Conservation (phyloP, 177 flowering plant species). For the Viscum album region DNA sequence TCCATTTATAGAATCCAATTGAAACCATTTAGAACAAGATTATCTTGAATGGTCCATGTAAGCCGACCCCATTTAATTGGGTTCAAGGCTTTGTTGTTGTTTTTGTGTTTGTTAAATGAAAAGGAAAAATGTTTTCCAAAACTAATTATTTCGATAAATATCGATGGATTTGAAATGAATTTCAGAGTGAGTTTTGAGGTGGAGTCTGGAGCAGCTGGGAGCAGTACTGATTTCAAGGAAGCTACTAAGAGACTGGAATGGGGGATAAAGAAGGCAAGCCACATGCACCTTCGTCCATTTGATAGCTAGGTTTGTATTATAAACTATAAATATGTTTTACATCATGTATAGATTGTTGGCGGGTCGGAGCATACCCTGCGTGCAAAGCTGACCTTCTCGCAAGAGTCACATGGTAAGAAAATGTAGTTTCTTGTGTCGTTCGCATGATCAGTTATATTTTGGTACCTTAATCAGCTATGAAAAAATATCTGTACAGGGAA, state of each 20-base stretch:
- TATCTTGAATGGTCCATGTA: too few species aligned
- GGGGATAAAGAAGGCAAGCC: constrained; percentile 75
- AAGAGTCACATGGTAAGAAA: constrained; percentile 71
- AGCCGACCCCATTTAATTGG: too few species aligned
- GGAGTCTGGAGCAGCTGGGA: constrained; percentile 84
- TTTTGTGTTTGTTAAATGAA: too few species aligned
- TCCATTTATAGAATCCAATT: neutral
- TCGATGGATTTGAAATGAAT: neutral
- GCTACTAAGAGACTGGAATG: constrained; percentile 78
- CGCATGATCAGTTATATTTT: neutral
- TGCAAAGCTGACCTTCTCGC: constrained; percentile 83
- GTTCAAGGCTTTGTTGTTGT: too few species aligned
- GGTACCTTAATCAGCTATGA: neutral
- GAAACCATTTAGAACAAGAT: neutral
- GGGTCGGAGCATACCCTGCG: constrained; percentile 83
- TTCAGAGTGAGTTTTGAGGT: constrained; percentile 79
- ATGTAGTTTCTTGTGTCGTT: neutral
- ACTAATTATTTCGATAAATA: neutral
- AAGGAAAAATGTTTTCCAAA: too few species aligned
- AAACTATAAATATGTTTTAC: too few species aligned
- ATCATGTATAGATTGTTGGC: constrained; percentile 90
- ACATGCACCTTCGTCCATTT: too few species aligned
- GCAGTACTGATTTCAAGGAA: constrained; percentile 85
- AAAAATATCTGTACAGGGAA: constrained; percentile 38
- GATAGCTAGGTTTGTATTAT: too few species aligned